Evolutionary conservation across 2,329 filamentous ascomycete species (phyloP), one percentile per base, ranked within the genome.

Genomic region (Hypoxylon sp.): DNA sequence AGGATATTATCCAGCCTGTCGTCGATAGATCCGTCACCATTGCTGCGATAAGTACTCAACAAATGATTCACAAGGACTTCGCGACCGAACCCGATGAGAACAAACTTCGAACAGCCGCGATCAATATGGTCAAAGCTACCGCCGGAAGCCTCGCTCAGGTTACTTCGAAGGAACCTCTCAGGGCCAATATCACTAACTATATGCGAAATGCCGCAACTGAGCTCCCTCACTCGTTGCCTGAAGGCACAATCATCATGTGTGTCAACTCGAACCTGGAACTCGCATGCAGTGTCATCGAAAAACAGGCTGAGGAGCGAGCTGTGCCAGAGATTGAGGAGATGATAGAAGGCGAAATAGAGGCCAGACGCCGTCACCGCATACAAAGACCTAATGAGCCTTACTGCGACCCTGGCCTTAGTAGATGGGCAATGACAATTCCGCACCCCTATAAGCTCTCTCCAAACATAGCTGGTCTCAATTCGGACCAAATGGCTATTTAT

Each of bases 21-120:
- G 96, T 99, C 12, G 96, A 99, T 77, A 88, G 96, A 57, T 99
- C 96, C 1, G 95, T 99, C 38, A 98, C 96, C 0, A 99, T 99
- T 76, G 96, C 96, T 46, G 95, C 95, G 1, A 98, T 99, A 64
- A 97, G 95, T 2, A 97, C 96, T 0, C 91, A 93, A 65, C 93
- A 98, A 78, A 92, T 99, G 80, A 92, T 99, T 42, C 90, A 92
- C 72, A 99, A 99, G 77, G 96, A 99, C 77, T 99, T 98, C 76
- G 91, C 93, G 0, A 96, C 94, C 56, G 96, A 99, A 75, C 88
- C 91, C 2, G 93, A 97, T 73, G 93, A 97, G 79, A 92, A 92
- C 70, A 91, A 93, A 66, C 86, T 98, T 56, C 90, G 93, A 54
- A 91, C 89, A 52, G 92, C 94, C 30, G 95, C 96, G 2, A 89